Evolutionary conservation across 2,329 filamentous ascomycete species (phyloP), one percentile per base, ranked within the genome.

Genomic region (Aureobasidium leucospermi): DNA sequence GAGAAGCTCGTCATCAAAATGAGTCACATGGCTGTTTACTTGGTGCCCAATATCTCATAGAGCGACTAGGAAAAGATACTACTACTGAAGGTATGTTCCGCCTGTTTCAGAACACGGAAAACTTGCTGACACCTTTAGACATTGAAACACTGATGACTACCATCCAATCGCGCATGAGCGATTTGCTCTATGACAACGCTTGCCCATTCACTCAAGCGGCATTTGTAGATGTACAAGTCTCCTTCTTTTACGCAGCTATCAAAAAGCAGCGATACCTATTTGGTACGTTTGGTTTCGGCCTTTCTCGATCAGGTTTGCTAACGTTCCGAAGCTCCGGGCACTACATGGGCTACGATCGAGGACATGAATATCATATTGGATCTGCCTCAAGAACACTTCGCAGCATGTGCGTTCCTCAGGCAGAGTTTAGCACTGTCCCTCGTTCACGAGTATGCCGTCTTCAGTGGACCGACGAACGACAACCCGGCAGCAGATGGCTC

Each of bases 201-300:
- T 76, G 73, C 53, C 64, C 70, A 1, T 67, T 74, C 29, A 68
- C 70, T 7, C 68, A 68, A 60, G 66, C 70, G 3, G 70, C 71
- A 6, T 73, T 72, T 49, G 62, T 75, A 2, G 74, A 76, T 42
- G 61, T 75, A 13, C 58, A 59, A 32, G 23, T 15, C 9, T n/a
- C 34, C 10, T 53, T 52, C 58, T 46, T 59, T 31, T 53, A 57
- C 42, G 34, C 53, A 7, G 53, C 53, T 29, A 46, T 57, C 1
- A 31, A 39, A 28, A 57, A 57, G 32, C 53, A 57, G 23, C 42
- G 53, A 11, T 19, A 46, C 31, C 42, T 57, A 1, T 57, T 57
- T 11, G 53, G 53, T 57, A 31, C 2, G 53, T 31, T 15, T 10
- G 31, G 13, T 23, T 23, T 16, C 13, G 15, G 7, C 6, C 5